A percentile compares a stretch with the other conserved stretches of the same genome.
These are phyloP conservation scores for Serendipita sp. DNA, from an alignment of 768 basidiomycete species.

Conservation along the genomic window DNA sequence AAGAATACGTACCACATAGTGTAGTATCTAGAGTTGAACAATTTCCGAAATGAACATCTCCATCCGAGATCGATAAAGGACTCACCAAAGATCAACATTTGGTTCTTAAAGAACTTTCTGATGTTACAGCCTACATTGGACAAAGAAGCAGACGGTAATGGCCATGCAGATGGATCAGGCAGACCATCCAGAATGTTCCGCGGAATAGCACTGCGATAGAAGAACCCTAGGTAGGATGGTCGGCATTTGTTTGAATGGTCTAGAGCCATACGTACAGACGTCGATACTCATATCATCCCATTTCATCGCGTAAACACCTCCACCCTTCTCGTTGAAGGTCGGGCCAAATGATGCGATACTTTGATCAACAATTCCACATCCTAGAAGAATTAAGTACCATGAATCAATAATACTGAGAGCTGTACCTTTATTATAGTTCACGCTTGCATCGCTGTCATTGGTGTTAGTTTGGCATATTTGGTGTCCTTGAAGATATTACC, in stretches of 20 bases:
- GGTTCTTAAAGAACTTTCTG: constrained; percentile 41
- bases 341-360: constrained; percentile 73
- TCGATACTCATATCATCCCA: constrained; percentile 69
- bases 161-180: constrained; percentile 55
- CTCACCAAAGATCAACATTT: constrained; percentile 62
- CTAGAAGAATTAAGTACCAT: constrained; percentile 25
- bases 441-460: constrained; percentile 26
- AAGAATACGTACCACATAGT: neutral
- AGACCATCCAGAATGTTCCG: constrained; percentile 41
- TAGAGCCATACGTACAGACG: constrained; percentile 38
- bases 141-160: constrained; percentile 45
- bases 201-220: constrained; percentile 64
- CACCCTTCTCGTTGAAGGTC: constrained; percentile 59
- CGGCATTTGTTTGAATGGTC: neutral
- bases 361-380: constrained; percentile 66
- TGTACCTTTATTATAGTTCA: constrained; percentile 29
- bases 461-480: neutral
- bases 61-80: constrained; percentile 5
- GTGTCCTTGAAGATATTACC: neutral
- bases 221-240: constrained; percentile 39
- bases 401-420: constrained; percentile 25
- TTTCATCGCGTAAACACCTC: constrained; percentile 78
- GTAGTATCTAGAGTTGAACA: neutral
- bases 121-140: constrained; percentile 39
- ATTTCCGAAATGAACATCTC: neutral